phyloP scores from a whole-genome alignment of 1,139 yeast species.

The Scheffersomyces segobiensis region DNA sequence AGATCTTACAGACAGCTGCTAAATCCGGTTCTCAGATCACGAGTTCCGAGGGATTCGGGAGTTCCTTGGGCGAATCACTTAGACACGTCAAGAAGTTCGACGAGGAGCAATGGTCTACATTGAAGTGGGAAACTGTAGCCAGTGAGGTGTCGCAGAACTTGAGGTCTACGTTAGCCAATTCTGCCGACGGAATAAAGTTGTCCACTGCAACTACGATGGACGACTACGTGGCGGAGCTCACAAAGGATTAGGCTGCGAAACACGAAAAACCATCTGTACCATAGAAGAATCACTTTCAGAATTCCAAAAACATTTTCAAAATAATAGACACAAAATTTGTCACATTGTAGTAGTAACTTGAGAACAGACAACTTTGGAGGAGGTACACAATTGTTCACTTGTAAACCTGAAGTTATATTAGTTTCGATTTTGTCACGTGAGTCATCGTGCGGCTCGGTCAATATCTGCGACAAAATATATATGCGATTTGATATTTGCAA shows the following conservation, averaged over 20 bases:
- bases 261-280: background rate
- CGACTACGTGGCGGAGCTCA: conserved; percentile 24
- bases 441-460: conserved; percentile 1
- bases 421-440: background rate
- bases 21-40: conserved; percentile 59
- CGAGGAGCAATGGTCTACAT: conserved; percentile 60
- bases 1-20: conserved; percentile 45
- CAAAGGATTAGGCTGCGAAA: conserved; percentile 3
- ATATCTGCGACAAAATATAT: background rate
- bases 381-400: background rate
- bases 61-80: conserved; percentile 76
- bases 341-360: background rate
- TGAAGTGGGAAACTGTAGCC: conserved; percentile 50
- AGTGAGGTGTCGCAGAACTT: conserved; percentile 34
- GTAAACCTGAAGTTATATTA: background rate
- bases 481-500: background rate
- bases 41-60: conserved; percentile 70
- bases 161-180: conserved; percentile 25
- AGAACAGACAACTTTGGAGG: background rate
- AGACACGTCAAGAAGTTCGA: conserved; percentile 71
- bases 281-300: background rate
- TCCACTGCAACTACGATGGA: conserved; percentile 28
- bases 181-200: conserved; percentile 24
- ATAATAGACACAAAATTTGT: background rate
- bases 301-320: background rate